These are phyloP conservation scores for Botrytis hyacinthi DNA, from an alignment of 2,329 filamentous ascomycete genomes.

Conservation along the genomic window DNA sequence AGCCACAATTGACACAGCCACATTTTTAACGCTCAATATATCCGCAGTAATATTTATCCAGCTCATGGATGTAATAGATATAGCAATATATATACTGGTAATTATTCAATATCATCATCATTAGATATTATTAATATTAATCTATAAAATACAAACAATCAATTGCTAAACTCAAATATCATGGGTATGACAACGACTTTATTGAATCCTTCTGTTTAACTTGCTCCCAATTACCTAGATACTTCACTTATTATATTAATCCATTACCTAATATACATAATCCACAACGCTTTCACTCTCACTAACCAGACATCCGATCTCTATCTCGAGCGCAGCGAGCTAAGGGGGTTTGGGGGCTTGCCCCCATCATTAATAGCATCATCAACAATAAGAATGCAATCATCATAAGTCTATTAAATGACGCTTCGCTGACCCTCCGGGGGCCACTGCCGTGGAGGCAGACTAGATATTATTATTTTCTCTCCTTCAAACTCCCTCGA, in stretches of 20 bases:
- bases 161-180: neutral
- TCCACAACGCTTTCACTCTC: neutral
- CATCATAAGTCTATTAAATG: neutral
- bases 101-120: neutral
- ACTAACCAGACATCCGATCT: neutral
- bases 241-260: neutral
- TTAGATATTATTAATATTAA: neutral
- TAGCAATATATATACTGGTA: neutral
- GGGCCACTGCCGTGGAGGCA: neutral
- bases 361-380: neutral
- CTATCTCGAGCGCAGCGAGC: neutral
- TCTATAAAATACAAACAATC: neutral
- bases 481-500: neutral
- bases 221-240: neutral
- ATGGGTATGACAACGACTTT: neutral
- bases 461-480: neutral
- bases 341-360: neutral
- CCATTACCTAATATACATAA: neutral
- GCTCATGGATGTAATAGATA: too few species aligned
- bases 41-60: too few species aligned
- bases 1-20: slow-evolving; percentile 7
- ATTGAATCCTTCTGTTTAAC: neutral
- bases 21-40: neutral
- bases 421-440: neutral
- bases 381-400: neutral